Evolutionary conservation across 2,329 filamentous ascomycete genomes (phyloP), one percentile per base, ranked within the genome.

Genomic region (Paradendryphiella salina): DNA sequence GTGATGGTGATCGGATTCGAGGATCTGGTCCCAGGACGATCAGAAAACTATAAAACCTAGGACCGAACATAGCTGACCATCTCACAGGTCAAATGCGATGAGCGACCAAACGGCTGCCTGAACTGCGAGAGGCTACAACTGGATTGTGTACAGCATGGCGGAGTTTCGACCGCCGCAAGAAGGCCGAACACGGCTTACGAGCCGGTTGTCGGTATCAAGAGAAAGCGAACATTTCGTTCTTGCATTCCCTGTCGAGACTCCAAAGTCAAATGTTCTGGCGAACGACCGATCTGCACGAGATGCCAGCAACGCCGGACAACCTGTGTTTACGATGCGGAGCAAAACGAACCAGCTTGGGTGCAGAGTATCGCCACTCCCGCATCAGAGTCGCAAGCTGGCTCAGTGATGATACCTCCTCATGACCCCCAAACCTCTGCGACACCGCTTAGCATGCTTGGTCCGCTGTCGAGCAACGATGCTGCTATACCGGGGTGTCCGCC

Each of bases 251-350:
- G 66, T 44, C 60, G 66, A 28, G 64, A 68, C 31, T 65, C 63
- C 9, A 69, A 69, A 40, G 65, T 69, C 45, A 69, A 67, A 37
- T 69, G 66, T 33, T 65, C 65, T 13, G 66, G 66, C n/a, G 65
- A 68, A 50, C 46, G 66, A 15, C 66, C 66, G 17, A 61, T 56
- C 3, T 69, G 67, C 36, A 60, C 60, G 36, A 57, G 67, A 29
- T 70, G 67, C 37, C 60, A 58, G 28, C 64, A 68, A 43, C 60
- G 63, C 23, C 46, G 58, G 9, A 56, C 60, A 1, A 50, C 60
- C 1, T 70, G 67, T 33, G 48, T 61, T 1, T 69, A 69, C 38
- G 67, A 70, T 52, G 63, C 61, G 4, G 65, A 68, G 34, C 52
- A 61, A 6, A 61, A 61, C 40, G 65, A 69, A 38, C 67, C 67